A percentile compares a stretch with the other conserved stretches of the same genome.
These are phyloP conservation scores for Annulohypoxylon moriforme DNA, from an alignment of 495 filamentous ascomycete species.

Conservation along the genomic window DNA sequence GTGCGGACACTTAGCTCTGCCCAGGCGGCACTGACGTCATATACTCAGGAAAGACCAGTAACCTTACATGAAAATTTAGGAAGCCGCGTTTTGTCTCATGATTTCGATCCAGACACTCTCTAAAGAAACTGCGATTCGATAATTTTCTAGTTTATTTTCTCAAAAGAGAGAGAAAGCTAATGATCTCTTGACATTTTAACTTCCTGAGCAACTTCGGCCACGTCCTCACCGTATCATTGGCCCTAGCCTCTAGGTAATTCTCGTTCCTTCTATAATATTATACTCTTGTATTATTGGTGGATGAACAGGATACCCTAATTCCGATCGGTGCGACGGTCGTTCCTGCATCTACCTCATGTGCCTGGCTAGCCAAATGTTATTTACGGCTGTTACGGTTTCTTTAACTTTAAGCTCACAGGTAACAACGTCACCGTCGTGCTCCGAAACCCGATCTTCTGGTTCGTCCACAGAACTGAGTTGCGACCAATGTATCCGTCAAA, in stretches of 20 bases:
- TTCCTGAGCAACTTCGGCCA: neutral
- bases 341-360: constrained; percentile 20
- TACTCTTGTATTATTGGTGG: constrained; percentile 4
- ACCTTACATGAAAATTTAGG: neutral
- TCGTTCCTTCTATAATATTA: constrained; percentile 3
- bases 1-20: constrained; percentile 13
- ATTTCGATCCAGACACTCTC: constrained; percentile 6
- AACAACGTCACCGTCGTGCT: neutral
- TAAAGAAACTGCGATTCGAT: neutral
- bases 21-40: constrained; percentile 32
- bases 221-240: neutral
- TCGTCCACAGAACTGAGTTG: neutral
- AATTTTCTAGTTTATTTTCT: neutral
- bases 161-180: neutral
- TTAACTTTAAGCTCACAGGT: neutral
- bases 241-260: neutral
- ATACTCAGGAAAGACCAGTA: constrained; percentile 1
- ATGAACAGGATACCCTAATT: neutral
- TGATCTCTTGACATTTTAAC: neutral
- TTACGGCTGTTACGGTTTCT: neutral
- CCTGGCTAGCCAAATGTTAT: constrained; percentile 19
- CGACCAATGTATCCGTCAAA: neutral
- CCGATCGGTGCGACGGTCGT: constrained; percentile 8
- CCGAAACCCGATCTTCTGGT: constrained; percentile 19
- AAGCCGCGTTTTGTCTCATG: constrained; percentile 26